phyloP scores from a whole-genome alignment of 192 early-diverging fungal genomes.

The Mortierella alpina region DNA sequence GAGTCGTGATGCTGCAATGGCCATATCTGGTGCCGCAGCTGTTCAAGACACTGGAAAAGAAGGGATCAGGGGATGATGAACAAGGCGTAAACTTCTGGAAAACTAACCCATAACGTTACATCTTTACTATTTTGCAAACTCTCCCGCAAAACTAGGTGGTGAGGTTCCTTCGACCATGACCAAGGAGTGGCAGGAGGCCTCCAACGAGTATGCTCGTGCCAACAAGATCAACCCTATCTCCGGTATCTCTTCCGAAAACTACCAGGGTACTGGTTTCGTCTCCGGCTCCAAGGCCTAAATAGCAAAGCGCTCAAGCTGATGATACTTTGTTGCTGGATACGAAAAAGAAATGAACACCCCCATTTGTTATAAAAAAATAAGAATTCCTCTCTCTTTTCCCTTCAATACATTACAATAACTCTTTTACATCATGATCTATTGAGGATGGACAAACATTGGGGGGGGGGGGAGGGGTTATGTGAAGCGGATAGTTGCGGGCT shows the following conservation, averaged over 20 bases:
- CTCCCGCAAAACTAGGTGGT: slow-evolving; percentile 55
- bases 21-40: too few relatives aligned
- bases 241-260: slow-evolving; percentile 82
- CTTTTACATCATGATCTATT: not conserved
- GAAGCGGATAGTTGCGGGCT: slow-evolving; percentile 38
- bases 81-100: too few relatives aligned
- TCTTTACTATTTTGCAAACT: not conserved
- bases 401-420: not conserved
- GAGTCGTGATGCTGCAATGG: too few relatives aligned
- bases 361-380: slow-evolving; percentile 35
- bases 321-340: slow-evolving; percentile 1
- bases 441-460: not conserved
- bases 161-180: slow-evolving; percentile 72
- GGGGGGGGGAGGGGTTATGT: not conserved
- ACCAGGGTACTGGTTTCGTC: slow-evolving; percentile 81
- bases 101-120: too few relatives aligned
- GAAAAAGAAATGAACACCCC: slow-evolving; percentile 31
- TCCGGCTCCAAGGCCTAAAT: slow-evolving; percentile 57
- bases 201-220: slow-evolving; percentile 75
- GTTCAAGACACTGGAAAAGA: too few relatives aligned
- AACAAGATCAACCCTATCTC: slow-evolving; percentile 83
- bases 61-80: too few relatives aligned
- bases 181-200: slow-evolving; percentile 89
- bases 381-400: not conserved
- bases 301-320: not conserved